Conservation (phyloP, 371 early-diverging fungal genomes). For the Catenaria anguillulae region DNA sequence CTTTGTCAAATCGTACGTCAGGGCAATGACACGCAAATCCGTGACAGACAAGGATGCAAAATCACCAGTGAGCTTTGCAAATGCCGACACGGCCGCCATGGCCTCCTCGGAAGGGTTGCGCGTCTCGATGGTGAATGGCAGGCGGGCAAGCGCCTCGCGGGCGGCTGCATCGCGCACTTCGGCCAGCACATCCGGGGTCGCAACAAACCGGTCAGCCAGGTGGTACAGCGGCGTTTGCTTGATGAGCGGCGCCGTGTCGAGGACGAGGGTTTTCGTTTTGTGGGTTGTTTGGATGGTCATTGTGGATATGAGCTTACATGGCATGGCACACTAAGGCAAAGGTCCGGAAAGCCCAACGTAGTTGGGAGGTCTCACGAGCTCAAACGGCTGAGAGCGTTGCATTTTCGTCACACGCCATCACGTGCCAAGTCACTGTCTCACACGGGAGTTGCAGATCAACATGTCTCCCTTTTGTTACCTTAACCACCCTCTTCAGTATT, state of each 20-base stretch:
- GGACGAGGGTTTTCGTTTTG: conserved; percentile 26
- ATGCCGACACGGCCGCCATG: conserved; percentile 42
- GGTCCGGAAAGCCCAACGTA: too few relatives aligned
- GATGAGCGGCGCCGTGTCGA: conserved; percentile 54
- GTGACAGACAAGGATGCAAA: conserved; percentile 59
- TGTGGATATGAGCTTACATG: too few relatives aligned
- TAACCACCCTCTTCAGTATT: too few relatives aligned
- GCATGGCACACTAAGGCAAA: too few relatives aligned
- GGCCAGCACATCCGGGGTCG: conserved; percentile 70
- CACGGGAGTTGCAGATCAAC: too few relatives aligned
- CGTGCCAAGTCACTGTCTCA: too few relatives aligned
- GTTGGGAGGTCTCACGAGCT: too few relatives aligned
- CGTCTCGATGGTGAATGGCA: conserved; percentile 49
- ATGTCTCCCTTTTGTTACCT: too few relatives aligned
- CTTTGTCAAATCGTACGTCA: conserved; percentile 64
- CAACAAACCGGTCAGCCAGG: conserved; percentile 58
- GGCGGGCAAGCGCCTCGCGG: conserved; percentile 41
- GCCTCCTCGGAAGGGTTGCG: conserved; percentile 60
- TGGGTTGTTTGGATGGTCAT: too few relatives aligned
- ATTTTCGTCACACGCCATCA: too few relatives aligned
- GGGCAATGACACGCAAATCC: conserved; percentile 79
- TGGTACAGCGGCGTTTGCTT: conserved; percentile 25
- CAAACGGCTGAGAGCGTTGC: too few relatives aligned
- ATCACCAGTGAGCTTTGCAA: conserved; percentile 88
- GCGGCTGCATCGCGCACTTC: conserved; percentile 72